Conservation (phyloP, 768 basidiomycete genomes). For the Pleurotus salmoneostramineus region DNA sequence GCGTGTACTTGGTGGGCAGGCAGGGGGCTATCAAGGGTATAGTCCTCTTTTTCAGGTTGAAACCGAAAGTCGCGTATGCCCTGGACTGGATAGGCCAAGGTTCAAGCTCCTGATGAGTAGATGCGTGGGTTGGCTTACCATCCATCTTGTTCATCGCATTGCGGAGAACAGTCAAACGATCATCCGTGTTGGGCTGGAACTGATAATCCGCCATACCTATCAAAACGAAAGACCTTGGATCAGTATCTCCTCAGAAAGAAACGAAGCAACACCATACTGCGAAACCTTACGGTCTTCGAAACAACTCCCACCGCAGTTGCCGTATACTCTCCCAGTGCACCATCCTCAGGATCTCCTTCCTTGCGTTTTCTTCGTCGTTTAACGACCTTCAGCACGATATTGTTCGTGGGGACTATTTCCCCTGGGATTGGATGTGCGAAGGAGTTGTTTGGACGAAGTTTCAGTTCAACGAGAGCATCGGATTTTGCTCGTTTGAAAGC, state of each 20-base stretch:
- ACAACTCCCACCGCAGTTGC: slow-evolving; percentile 70
- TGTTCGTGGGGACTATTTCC: slow-evolving; percentile 70
- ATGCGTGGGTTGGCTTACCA: slow-evolving; percentile 42
- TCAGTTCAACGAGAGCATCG: slow-evolving; percentile 71
- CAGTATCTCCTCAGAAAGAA: neutral
- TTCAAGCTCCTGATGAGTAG: neutral
- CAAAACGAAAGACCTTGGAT: neutral
- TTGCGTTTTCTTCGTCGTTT: slow-evolving; percentile 56
- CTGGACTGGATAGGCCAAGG: slow-evolving; percentile 46
- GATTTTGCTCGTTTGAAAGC: slow-evolving; percentile 71
- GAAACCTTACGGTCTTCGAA: slow-evolving; percentile 84
- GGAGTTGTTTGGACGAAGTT: slow-evolving; percentile 66
- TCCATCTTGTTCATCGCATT: slow-evolving; percentile 77
- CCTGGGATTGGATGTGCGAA: slow-evolving; percentile 86
- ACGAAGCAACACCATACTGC: slow-evolving; percentile 53
- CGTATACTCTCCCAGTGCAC: slow-evolving; percentile 65
- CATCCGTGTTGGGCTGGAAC: slow-evolving; percentile 70
- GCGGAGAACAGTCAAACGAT: slow-evolving; percentile 68
- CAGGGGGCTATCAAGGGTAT: slow-evolving; percentile 27
- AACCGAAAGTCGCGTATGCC: slow-evolving; percentile 69
- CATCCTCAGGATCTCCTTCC: slow-evolving; percentile 16
- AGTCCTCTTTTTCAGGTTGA: slow-evolving; percentile 65
- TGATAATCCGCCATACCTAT: slow-evolving; percentile 94
- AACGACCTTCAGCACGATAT: slow-evolving; percentile 82
- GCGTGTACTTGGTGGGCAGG: slow-evolving; percentile 13